Evolutionary conservation across 2,329 filamentous ascomycete genomes (phyloP), one percentile per base, ranked within the genome.

Genomic region (Catunica adiposa): DNA sequence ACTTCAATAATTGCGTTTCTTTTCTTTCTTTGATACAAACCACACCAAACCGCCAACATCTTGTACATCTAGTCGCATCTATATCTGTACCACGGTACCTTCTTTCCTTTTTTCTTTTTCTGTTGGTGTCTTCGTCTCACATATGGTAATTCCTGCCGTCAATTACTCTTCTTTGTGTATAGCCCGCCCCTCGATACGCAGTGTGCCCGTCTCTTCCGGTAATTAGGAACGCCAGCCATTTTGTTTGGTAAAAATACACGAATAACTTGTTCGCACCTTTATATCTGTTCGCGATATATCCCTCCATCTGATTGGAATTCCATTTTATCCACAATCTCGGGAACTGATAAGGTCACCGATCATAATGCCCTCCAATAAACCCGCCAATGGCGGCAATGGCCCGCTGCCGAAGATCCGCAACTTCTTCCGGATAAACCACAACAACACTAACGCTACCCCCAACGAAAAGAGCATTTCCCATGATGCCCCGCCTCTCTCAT

Each of bases 401-500:
- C 80, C 81, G 65, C 81, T 84, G 64, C 80, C 79, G 61, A 81
- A 80, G 65, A 67, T 84, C 62, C 82, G 80, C 71, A 83, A 79
- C 67, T 83, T 84, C 72, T 84, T 84, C 69, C 79, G 80, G 63
- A 83, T 84, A 66, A 83, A 76, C 58, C 53, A 59, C 53, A 53
- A 59, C 53, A 53, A 57, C 50, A 56, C 59, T 31, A 56, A 59
- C 55, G 25, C 37, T n/a, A 53, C 55, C 17, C 50, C 55, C 15
- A 56, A 56, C 31, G 56, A 58, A 46, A 58, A 58, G 47, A 17
- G 34, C 6, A 17, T 55, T 22, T 52, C 23, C 7, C 53, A 54
- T 2, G 56, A 58, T 8, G 47, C 47, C 14, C 56, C 37, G 26
- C 20, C 37, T 23, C 40, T 48, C 55, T 59, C 54, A 51, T 34